A percentile compares a stretch with the other conserved stretches of the same genome.
Evolutionary conservation across 495 filamentous ascomycete genomes (phyloP).

Genomic region (Bryoglossum gracile): DNA sequence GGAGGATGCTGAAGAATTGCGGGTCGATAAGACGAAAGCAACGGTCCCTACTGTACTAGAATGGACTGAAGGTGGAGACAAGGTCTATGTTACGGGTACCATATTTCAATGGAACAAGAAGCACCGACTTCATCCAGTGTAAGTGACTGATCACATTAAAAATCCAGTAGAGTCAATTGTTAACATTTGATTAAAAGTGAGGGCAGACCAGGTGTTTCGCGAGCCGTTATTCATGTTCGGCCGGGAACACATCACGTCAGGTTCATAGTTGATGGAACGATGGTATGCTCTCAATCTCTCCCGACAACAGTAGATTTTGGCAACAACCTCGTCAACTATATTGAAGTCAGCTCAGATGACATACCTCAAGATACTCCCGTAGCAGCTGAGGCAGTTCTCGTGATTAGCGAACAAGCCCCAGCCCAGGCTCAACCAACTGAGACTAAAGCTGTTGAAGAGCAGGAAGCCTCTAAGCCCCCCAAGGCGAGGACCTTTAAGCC

Average conservation of each 20-base stretch:
- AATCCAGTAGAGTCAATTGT: neutral
- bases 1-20: slow-evolving; percentile 67
- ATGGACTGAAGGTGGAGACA: slow-evolving; percentile 71
- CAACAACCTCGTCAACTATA: slow-evolving; percentile 94
- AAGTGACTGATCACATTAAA: slow-evolving; percentile 40
- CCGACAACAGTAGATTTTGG: slow-evolving; percentile 96
- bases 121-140: slow-evolving; percentile 77
- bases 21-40: slow-evolving; percentile 52
- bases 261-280: slow-evolving; percentile 89
- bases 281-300: slow-evolving; percentile 76
- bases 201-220: slow-evolving; percentile 52
- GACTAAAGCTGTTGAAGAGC: slow-evolving; percentile 19
- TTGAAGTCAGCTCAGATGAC: slow-evolving; percentile 83
- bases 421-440: slow-evolving; percentile 1
- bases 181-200: slow-evolving; percentile 32
- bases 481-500: slow-evolving; percentile 39
- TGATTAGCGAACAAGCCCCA: neutral
- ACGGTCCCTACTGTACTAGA: slow-evolving; percentile 75
- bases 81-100: slow-evolving; percentile 93
- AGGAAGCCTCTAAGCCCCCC: slow-evolving; percentile 23
- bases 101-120: slow-evolving; percentile 95
- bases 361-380: slow-evolving; percentile 40
- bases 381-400: slow-evolving; percentile 14
- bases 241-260: slow-evolving; percentile 95
- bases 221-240: slow-evolving; percentile 68